Conservation (phyloP, 352 stramenopile species). For the Thalassiosira livingstoniorum region DNA sequence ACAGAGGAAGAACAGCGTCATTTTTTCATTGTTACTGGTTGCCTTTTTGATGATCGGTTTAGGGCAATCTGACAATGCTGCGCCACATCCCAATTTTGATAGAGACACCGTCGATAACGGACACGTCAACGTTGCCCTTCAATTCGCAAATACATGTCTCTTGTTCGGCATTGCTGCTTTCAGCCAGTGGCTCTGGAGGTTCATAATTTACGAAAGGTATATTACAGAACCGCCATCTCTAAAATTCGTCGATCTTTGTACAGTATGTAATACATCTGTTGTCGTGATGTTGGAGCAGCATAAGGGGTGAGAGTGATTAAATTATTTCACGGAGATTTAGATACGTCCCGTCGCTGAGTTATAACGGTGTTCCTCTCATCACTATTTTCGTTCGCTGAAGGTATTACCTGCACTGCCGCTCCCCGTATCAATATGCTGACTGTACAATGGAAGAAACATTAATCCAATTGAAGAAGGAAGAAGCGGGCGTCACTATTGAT, state of each 20-base stretch:
- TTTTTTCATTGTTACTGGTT: conserved; percentile 88
- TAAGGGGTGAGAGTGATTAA: too few relatives aligned
- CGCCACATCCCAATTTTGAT: conserved; percentile 74
- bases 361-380: too few relatives aligned
- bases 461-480: conserved; percentile 91
- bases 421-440: conserved; percentile 92
- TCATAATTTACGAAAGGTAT: conserved; percentile 88
- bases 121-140: conserved; percentile 89
- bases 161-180: conserved; percentile 88
- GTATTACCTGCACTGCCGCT: conserved; percentile 95
- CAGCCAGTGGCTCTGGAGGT: conserved; percentile 90
- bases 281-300: conserved; percentile 92
- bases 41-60: conserved; percentile 90
- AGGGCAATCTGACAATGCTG: conserved; percentile 74
- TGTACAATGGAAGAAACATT: conserved; percentile 92
- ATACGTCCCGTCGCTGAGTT: too few relatives aligned
- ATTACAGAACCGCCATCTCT: conserved; percentile 66
- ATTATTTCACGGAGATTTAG: too few relatives aligned
- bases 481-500: conserved; percentile 88
- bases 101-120: conserved; percentile 69
- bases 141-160: conserved; percentile 90
- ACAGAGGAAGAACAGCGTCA: conserved; percentile 86
- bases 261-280: conserved; percentile 90
- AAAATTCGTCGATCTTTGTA: conserved; percentile 94
- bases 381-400: too few relatives aligned